phyloP scores from a whole-genome alignment of 176 grass and related monocot species.

The Guadua angustifolia region DNA sequence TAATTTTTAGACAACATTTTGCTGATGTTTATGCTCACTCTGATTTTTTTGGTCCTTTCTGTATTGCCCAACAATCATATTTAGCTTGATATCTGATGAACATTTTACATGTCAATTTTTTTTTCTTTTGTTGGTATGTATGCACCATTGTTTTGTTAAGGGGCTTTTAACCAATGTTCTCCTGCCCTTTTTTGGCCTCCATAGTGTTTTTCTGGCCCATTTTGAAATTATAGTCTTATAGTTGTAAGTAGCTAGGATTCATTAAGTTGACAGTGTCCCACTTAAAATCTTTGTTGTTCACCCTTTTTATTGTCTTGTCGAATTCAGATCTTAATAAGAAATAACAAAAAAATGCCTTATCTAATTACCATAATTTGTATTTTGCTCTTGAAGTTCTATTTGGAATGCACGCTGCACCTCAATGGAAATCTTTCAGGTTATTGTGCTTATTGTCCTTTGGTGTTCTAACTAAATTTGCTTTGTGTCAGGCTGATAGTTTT shows the following conservation, averaged over 20 bases:
- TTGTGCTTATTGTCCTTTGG: slow-evolving; percentile 7
- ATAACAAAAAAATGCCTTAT: background rate
- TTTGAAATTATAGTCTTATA: background rate
- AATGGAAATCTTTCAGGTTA: background rate
- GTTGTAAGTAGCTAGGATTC: background rate
- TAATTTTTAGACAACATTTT: background rate
- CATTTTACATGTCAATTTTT: background rate
- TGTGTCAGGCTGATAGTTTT: slow-evolving; percentile 79
- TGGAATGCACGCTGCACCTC: background rate
- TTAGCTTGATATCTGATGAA: background rate
- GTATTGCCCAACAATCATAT: background rate
- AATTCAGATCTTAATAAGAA: background rate
- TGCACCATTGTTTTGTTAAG: background rate
- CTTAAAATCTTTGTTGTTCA: background rate
- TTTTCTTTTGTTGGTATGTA: background rate
- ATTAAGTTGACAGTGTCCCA: background rate
- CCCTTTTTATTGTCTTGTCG: background rate
- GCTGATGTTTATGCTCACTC: background rate
- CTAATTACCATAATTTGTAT: background rate
- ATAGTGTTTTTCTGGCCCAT: background rate
- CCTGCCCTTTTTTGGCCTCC: background rate
- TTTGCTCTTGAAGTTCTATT: slow-evolving; percentile 11
- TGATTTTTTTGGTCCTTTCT: background rate
- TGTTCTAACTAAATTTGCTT: slow-evolving; percentile 20
- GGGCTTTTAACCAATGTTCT: background rate